These are phyloP conservation scores for Pleurotus tuber-regium DNA, from an alignment of 768 basidiomycete genomes.

Conservation along the genomic window DNA sequence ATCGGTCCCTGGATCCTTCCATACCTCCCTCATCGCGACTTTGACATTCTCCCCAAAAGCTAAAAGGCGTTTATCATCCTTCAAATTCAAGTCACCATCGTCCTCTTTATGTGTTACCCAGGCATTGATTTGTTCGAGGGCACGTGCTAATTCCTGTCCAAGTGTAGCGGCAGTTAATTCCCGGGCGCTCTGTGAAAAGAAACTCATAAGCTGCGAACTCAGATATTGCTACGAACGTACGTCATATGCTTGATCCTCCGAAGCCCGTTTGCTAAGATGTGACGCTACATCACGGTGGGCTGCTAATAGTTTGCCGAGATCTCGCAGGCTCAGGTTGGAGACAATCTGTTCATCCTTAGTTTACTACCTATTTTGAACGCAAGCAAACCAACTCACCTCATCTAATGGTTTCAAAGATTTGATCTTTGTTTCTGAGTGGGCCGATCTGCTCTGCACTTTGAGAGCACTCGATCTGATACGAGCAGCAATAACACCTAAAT, in stretches of 20 bases:
- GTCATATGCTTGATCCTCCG: slow-evolving; percentile 79
- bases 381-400: slow-evolving; percentile 48
- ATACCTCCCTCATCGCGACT: slow-evolving; percentile 63
- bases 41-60: slow-evolving; percentile 59
- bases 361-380: background rate
- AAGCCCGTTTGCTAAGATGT: slow-evolving; percentile 68
- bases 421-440: slow-evolving; percentile 25
- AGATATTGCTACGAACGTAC: slow-evolving; percentile 37
- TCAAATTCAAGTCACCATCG: slow-evolving; percentile 44
- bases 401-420: slow-evolving; percentile 59
- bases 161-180: slow-evolving; percentile 79
- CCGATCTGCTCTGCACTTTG: slow-evolving; percentile 37
- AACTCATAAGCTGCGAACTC: slow-evolving; percentile 1
- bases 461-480: slow-evolving; percentile 63
- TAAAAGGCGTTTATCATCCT: slow-evolving; percentile 37
- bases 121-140: slow-evolving; percentile 55
- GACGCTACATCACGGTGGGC: slow-evolving; percentile 64
- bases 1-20: slow-evolving; percentile 66
- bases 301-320: slow-evolving; percentile 55
- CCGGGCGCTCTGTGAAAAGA: slow-evolving; percentile 62
- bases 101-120: slow-evolving; percentile 45
- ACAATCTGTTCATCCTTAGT: slow-evolving; percentile 42
- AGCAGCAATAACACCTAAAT: slow-evolving; percentile 90
- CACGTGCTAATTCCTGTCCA: slow-evolving; percentile 79
- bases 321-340: slow-evolving; percentile 43